Conservation (phyloP, 768 basidiomycete genomes). For the Leccinellum rugosiceps region DNA sequence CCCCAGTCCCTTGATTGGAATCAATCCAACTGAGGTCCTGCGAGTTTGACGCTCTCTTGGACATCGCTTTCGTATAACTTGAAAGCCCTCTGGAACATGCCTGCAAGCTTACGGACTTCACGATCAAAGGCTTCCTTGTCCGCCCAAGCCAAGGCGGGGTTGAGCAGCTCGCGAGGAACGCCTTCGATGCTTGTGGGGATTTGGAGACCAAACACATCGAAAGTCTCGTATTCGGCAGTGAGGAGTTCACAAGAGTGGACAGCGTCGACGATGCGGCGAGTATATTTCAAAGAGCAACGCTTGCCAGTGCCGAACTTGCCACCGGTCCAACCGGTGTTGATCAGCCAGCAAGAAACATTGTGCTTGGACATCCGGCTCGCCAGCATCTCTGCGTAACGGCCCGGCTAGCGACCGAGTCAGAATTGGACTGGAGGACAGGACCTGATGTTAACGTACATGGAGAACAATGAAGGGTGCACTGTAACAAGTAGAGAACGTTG, state of each 20-base stretch:
- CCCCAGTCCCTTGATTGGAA: not conserved
- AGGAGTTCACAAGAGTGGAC: slow-evolving; percentile 93
- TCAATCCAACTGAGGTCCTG: slow-evolving; percentile 59
- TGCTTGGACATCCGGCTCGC: slow-evolving; percentile 89
- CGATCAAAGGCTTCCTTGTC: slow-evolving; percentile 87
- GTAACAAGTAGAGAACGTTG: slow-evolving; percentile 99
- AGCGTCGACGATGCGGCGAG: slow-evolving; percentile 94
- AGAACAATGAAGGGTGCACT: slow-evolving; percentile 99
- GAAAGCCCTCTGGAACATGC: slow-evolving; percentile 95
- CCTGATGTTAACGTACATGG: slow-evolving; percentile 51
- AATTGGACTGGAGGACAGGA: not conserved
- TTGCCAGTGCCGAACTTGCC: slow-evolving; percentile 92
- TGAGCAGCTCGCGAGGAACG: slow-evolving; percentile 87
- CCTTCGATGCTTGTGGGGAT: slow-evolving; percentile 82
- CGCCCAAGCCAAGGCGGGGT: slow-evolving; percentile 84
- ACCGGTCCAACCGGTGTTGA: slow-evolving; percentile 98
- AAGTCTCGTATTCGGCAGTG: slow-evolving; percentile 82
- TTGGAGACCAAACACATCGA: slow-evolving; percentile 76
- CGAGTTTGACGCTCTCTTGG: slow-evolving; percentile 70
- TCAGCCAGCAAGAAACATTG: slow-evolving; percentile 93
- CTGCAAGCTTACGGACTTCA: slow-evolving; percentile 82
- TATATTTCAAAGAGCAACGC: slow-evolving; percentile 95
- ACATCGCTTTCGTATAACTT: slow-evolving; percentile 88
- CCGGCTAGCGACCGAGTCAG: slow-evolving; percentile 49
- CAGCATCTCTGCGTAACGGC: slow-evolving; percentile 96